Evolutionary conservation across 805 yeast genomes (phyloP).

Genomic region (Debaryomyces hansenii): DNA sequence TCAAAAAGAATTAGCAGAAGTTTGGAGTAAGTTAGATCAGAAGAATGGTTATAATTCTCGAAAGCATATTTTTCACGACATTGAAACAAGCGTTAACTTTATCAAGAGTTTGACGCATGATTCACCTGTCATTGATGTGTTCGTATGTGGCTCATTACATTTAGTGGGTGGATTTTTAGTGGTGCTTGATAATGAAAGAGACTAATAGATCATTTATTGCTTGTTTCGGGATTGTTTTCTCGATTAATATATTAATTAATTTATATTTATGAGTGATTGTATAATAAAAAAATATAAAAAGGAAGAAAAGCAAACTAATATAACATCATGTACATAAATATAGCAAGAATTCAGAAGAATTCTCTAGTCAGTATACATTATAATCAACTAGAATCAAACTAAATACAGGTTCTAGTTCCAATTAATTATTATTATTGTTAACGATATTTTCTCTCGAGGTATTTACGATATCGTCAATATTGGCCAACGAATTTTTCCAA

Average conservation of each 20-base stretch:
- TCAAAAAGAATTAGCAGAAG: conserved; percentile 70
- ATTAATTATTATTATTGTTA: conserved; percentile 17
- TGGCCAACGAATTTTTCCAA: conserved; percentile 42
- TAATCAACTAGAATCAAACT: background rate
- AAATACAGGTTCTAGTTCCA: background rate
- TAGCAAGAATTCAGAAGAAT: background rate
- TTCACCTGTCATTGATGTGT: conserved; percentile 54
- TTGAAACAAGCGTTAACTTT: conserved; percentile 68
- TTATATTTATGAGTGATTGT: background rate
- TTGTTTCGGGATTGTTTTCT: background rate
- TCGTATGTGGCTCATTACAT: conserved; percentile 92
- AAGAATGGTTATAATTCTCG: conserved; percentile 23
- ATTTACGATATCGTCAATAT: conserved; percentile 42
- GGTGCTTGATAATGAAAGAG: conserved; percentile 60
- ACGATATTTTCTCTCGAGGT: conserved; percentile 45
- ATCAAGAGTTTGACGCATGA: conserved; percentile 48
- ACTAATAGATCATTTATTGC: conserved; percentile 10
- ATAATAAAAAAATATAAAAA: no score
- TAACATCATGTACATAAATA: background rate
- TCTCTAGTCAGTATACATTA: background rate
- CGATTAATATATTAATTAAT: background rate
- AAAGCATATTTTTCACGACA: conserved; percentile 62
- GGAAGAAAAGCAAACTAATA: no score
- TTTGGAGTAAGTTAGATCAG: conserved; percentile 57
- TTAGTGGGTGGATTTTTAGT: conserved; percentile 92